phyloP scores from a whole-genome alignment of 805 yeast species.

The Starmerella bacillaris region DNA sequence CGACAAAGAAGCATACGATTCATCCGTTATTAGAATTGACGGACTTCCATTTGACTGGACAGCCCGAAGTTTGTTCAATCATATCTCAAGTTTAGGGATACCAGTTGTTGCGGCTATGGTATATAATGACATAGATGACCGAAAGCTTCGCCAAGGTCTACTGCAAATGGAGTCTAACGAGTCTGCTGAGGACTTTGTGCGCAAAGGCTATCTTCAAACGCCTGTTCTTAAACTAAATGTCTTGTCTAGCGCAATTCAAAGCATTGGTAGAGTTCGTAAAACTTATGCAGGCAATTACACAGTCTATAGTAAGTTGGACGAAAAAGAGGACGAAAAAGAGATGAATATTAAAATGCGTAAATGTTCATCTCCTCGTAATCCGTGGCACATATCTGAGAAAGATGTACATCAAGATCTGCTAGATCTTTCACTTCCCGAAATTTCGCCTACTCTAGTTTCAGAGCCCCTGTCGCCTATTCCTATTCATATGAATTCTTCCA shows the following conservation, averaged over 20 bases:
- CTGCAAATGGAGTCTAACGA: slow-evolving; percentile 3
- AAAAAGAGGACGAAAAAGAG: too few species aligned
- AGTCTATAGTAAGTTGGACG: slow-evolving; percentile 7
- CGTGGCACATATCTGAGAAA: too few species aligned
- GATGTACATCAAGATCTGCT: too few species aligned
- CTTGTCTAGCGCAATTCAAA: slow-evolving; percentile 5
- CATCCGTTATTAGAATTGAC: slow-evolving; percentile 13
- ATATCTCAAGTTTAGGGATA: slow-evolving; percentile 3
- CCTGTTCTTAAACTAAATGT: slow-evolving; percentile 2
- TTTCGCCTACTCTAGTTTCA: too few species aligned
- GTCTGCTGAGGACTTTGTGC: slow-evolving; percentile 1
- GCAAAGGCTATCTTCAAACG: slow-evolving; percentile 1
- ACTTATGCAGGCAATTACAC: slow-evolving; percentile 10
- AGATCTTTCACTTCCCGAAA: too few species aligned
- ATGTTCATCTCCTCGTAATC: too few species aligned
- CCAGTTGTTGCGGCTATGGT: slow-evolving; percentile 6
- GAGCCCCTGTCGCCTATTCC: too few species aligned
- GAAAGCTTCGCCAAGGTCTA: slow-evolving; percentile 8
- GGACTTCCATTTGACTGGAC: slow-evolving; percentile 11
- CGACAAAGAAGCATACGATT: too few species aligned
- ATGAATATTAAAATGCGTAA: too few species aligned
- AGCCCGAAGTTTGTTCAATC: slow-evolving; percentile 7
- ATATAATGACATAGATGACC: slow-evolving; percentile 12
- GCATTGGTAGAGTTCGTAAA: slow-evolving; percentile 8
- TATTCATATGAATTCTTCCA: too few species aligned